Conservation (phyloP, 129 eudicot species). For the Tagetes patula region DNA sequence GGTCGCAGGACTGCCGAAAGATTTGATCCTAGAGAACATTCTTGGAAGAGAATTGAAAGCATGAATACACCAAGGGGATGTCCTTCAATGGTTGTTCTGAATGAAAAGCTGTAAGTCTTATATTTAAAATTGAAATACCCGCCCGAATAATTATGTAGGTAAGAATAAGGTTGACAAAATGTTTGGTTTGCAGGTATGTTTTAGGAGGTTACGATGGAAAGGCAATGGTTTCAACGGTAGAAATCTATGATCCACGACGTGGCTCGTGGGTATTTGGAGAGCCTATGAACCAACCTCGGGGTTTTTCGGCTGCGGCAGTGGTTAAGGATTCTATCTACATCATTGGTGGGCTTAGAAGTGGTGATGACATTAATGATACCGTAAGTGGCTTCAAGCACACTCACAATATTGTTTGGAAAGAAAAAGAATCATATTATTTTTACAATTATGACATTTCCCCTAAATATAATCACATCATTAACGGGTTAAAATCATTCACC, state of each 20-base stretch:
- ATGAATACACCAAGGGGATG: conserved; percentile 72
- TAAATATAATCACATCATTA: neutral
- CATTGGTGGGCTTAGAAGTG: conserved; percentile 58
- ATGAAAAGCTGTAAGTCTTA: conserved; percentile 70
- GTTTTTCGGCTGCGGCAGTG: conserved; percentile 61
- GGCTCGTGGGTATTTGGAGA: conserved; percentile 66
- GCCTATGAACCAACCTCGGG: conserved; percentile 62
- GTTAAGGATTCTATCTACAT: conserved; percentile 50
- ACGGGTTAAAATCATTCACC: neutral
- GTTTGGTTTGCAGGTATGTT: conserved; percentile 49
- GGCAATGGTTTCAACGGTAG: conserved; percentile 50
- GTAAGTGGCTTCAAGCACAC: conserved; percentile 38
- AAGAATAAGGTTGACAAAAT: neutral
- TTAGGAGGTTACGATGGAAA: conserved; percentile 79
- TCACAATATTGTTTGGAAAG: neutral
- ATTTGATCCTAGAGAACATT: conserved; percentile 90
- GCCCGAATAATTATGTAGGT: neutral
- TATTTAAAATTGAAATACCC: neutral
- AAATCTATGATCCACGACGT: conserved; percentile 73
- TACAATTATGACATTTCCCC: too few species aligned
- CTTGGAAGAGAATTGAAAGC: conserved; percentile 61
- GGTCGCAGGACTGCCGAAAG: conserved; percentile 71
- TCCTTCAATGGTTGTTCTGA: conserved; percentile 59
- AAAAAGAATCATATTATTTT: too few species aligned
- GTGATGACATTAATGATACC: conserved; percentile 40